Conservation (phyloP, 805 yeast genomes). For the Metschnikowia koreensis region DNA sequence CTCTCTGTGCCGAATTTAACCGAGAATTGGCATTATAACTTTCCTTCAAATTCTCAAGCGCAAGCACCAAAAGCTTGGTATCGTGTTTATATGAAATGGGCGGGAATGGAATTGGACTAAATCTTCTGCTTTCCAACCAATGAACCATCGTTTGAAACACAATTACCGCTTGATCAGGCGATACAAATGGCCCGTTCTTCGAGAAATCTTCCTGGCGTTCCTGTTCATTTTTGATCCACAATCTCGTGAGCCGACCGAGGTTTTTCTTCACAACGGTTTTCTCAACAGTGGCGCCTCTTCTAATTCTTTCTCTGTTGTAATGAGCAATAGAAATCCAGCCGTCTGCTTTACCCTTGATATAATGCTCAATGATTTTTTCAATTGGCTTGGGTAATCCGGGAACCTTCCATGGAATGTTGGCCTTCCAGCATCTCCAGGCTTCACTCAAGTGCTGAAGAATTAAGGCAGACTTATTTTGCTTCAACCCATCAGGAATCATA, state of each 20-base stretch:
- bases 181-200: slow-evolving; percentile 81
- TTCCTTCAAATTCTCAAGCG: slow-evolving; percentile 85
- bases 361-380: slow-evolving; percentile 80
- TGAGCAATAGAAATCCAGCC: slow-evolving; percentile 96
- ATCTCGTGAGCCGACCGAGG: slow-evolving; percentile 82
- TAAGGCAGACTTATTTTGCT: slow-evolving; percentile 81
- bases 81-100: slow-evolving; percentile 91
- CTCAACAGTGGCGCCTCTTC: slow-evolving; percentile 88
- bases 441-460: slow-evolving; percentile 92
- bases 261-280: slow-evolving; percentile 93
- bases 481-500: slow-evolving; percentile 94
- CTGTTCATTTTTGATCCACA: slow-evolving; percentile 92
- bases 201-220: slow-evolving; percentile 78
- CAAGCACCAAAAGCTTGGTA: slow-evolving; percentile 83
- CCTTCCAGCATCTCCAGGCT: slow-evolving; percentile 99
- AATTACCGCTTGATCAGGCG: slow-evolving; percentile 85
- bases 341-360: slow-evolving; percentile 92
- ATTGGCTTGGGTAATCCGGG: slow-evolving; percentile 94
- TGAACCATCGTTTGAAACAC: slow-evolving; percentile 84
- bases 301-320: slow-evolving; percentile 83
- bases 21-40: slow-evolving; percentile 63
- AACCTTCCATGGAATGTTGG: slow-evolving; percentile 96
- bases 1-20: slow-evolving; percentile 82
- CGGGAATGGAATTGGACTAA: slow-evolving; percentile 90
- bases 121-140: slow-evolving; percentile 84